These are phyloP conservation scores for Polymyxa betae DNA, from an alignment of 208 protist species.

Conservation along the genomic window DNA sequence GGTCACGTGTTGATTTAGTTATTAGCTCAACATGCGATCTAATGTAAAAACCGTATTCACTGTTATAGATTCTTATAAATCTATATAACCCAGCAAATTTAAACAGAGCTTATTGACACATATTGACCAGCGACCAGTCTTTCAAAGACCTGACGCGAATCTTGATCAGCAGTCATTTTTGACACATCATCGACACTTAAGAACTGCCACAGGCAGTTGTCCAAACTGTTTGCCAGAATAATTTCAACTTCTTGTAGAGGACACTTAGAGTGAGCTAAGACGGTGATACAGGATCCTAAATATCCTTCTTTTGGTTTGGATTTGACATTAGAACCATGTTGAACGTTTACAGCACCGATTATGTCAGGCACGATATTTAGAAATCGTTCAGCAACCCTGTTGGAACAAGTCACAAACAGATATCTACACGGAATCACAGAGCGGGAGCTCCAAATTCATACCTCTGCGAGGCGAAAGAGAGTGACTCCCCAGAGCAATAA, in stretches of 20 bases:
- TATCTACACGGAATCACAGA: not conserved
- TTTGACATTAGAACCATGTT: not conserved
- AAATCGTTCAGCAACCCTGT: not conserved
- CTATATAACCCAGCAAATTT: not conserved
- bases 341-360: not conserved
- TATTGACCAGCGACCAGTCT: not conserved
- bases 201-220: not conserved
- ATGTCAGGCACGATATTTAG: not conserved
- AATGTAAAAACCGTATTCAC: too few relatives aligned
- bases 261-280: not conserved
- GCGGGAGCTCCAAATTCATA: too few relatives aligned
- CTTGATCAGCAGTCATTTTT: not conserved
- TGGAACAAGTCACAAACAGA: not conserved
- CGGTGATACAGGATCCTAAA: slow-evolving; percentile 11
- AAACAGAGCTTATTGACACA: not conserved
- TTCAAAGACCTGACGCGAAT: not conserved
- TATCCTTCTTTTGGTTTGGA: not conserved
- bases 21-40: too few relatives aligned
- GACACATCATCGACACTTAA: not conserved
- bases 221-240: too few relatives aligned
- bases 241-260: not conserved
- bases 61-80: too few relatives aligned
- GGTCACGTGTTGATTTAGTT: too few relatives aligned
- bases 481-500: not conserved
- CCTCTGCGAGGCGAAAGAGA: slow-evolving; percentile 5